Percentiles rank a stretch among this genome's conserved stretches.
Conservation (phyloP, 2,329 filamentous ascomycete genomes). For the Paecilomyces formosus region DNA sequence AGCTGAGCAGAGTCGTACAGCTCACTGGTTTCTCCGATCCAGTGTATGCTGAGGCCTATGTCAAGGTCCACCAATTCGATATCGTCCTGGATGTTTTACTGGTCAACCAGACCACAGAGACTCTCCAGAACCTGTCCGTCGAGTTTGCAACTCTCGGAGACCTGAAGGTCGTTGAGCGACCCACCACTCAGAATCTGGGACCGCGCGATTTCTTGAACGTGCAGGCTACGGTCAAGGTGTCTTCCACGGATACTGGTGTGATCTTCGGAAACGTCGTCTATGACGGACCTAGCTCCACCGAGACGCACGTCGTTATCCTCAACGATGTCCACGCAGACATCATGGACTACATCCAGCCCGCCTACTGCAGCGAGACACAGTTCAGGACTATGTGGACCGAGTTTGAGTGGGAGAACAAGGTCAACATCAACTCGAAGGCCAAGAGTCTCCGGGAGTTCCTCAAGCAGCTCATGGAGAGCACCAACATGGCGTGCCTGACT, state of each 20-base stretch:
- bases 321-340: constrained; percentile 98
- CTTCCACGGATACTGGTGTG: constrained; percentile 93
- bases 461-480: constrained; percentile 90
- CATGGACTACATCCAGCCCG: constrained; percentile 99
- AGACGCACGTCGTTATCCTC: constrained; percentile 93
- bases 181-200: constrained; percentile 89
- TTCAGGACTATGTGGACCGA: constrained; percentile 99
- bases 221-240: constrained; percentile 97
- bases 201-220: constrained; percentile 97
- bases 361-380: constrained; percentile 92
- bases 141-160: constrained; percentile 98
- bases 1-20: constrained; percentile 92
- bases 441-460: constrained; percentile 88
- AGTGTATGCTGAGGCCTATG: constrained; percentile 97
- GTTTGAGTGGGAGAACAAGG: constrained; percentile 99
- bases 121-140: constrained; percentile 90
- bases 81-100: constrained; percentile 94
- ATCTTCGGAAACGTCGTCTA: constrained; percentile 99
- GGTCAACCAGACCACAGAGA: constrained; percentile 95
- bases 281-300: constrained; percentile 83
- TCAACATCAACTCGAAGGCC: constrained; percentile 98
- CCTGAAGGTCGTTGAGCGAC: constrained; percentile 93
- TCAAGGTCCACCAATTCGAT: constrained; percentile 98
- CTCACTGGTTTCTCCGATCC: constrained; percentile 97
- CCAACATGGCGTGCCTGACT: constrained; percentile 97